Base-by-base conservation (phyloP, 2,329 filamentous ascomycete species). In the Ascochyta pisi region DNA sequence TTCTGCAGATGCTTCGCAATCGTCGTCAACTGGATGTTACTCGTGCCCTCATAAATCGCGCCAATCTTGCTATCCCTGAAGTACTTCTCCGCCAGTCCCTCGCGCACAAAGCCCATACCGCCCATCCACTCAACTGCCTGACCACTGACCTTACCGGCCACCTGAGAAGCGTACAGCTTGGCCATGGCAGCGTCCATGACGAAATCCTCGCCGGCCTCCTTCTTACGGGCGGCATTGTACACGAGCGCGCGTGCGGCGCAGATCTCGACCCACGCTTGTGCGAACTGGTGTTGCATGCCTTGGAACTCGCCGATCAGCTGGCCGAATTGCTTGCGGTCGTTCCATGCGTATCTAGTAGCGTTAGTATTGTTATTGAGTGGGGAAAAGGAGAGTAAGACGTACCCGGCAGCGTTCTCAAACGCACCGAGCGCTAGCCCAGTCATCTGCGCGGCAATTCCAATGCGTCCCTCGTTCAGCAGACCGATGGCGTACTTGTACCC, bases 71-170 rank as follows among this genome's bases (percentile, higher is more conserved):
- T 95, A 76, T 99, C 95, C 42, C 95, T 84, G 84, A 89, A 99
- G 81, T 89, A 97, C 86, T 99, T 99, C 86, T 99, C 95, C 0
- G 95, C 95, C 55, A 96, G 87, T 0, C 95, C 95, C 77, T 99
- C 95, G 40, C 95, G 83, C 15, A 99, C 95, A 69, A 99, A 99
- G 41, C 95, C 95, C 95, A 99, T 98, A 39, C 95, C 95, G 43
- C 95, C 95, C 94, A 98, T 98, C 95, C 95, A 99, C 80, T 99
- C 95, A 26, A 99, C 87, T 0, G 94, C 95, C 44, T 90, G 84
- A 6, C 93, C 88, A 51, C 89, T 90, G 19, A 99, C 94, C 50
- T 86, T 87, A 19, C 91, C 90, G 0, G 95, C 95, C 29, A 99
- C 92, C 79, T 99, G 95, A 4, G 91, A 95, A 2, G 95, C 87